These are phyloP conservation scores for Diaporthe vexans DNA, from an alignment of 2,329 filamentous ascomycete species.

Conservation along the genomic window DNA sequence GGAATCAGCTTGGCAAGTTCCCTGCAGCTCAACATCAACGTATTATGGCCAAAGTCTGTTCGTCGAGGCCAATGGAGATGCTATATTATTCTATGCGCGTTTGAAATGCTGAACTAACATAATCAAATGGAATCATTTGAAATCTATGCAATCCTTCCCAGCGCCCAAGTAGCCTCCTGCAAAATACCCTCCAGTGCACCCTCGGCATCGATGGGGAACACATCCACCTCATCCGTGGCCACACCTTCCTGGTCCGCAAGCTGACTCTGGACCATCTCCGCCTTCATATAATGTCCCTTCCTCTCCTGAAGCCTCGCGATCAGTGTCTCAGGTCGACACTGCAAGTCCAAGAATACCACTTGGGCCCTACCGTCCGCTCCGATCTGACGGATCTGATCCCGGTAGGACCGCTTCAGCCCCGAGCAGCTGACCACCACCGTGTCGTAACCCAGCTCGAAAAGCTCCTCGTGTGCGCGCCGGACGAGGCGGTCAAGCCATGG, in stretches of 20 bases:
- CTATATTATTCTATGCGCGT: too few species aligned
- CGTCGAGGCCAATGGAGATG: too few species aligned
- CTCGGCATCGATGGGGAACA: conserved; percentile 47
- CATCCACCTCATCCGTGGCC: conserved; percentile 50
- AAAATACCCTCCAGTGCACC: background rate
- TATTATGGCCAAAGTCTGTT: too few species aligned
- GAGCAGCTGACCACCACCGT: conserved; percentile 56
- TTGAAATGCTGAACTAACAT: too few species aligned
- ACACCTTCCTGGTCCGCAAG: conserved; percentile 50
- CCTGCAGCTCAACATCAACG: too few species aligned
- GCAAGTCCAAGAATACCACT: conserved; percentile 54
- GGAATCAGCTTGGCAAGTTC: too few species aligned
- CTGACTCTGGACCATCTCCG: conserved; percentile 53
- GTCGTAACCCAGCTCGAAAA: conserved; percentile 47
- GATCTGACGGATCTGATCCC: conserved; percentile 50
- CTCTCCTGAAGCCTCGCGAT: conserved; percentile 47
- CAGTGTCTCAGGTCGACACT: conserved; percentile 50
- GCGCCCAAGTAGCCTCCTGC: conserved; percentile 9
- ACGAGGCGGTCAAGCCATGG: conserved; percentile 50
- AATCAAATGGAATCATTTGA: background rate
- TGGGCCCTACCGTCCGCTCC: conserved; percentile 29
- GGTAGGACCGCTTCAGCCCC: conserved; percentile 52
- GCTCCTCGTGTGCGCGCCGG: conserved; percentile 44
- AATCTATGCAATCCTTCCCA: background rate
- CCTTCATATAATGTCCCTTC: conserved; percentile 54